phyloP scores from a whole-genome alignment of 2,329 filamentous ascomycete genomes.

The Elsinoe australis region DNA sequence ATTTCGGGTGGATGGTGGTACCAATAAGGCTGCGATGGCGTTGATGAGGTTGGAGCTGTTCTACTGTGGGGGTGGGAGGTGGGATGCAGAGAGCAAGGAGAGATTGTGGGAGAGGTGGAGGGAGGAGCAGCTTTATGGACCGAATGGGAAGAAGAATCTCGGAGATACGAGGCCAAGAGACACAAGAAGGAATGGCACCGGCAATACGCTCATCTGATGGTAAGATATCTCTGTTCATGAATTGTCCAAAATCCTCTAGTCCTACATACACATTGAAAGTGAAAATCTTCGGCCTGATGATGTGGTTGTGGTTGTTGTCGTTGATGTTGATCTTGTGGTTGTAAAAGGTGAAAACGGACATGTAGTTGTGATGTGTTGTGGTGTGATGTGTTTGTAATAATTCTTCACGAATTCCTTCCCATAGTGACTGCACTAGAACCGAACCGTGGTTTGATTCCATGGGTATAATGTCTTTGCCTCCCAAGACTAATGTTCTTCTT shows the following conservation, averaged over 20 bases:
- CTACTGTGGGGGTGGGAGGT: neutral
- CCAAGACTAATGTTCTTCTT: neutral
- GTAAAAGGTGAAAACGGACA: neutral
- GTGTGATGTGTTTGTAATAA: neutral
- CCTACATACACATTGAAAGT: slow-evolving; percentile 15
- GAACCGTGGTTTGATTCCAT: slow-evolving; percentile 5
- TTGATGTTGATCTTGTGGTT: neutral
- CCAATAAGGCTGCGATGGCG: neutral
- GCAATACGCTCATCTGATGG: neutral
- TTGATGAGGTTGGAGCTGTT: slow-evolving; percentile 11
- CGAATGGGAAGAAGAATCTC: neutral
- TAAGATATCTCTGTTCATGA: slow-evolving; percentile 15
- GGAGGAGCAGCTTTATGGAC: neutral
- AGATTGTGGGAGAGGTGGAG: neutral
- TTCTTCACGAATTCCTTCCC: slow-evolving; percentile 2
- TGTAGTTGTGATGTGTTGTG: neutral
- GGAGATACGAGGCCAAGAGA: neutral
- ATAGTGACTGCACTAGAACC: neutral
- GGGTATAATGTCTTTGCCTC: neutral
- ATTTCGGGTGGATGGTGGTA: neutral
- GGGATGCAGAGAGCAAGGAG: slow-evolving; percentile 4
- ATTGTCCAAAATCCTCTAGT: slow-evolving; percentile 11
- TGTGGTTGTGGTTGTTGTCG: too few relatives aligned
- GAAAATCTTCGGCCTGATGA: slow-evolving; percentile 11
- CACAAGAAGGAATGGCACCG: too few relatives aligned